Base-by-base conservation (phyloP, 2,329 filamentous ascomycete genomes). In the Leptosphaerulina australis region DNA sequence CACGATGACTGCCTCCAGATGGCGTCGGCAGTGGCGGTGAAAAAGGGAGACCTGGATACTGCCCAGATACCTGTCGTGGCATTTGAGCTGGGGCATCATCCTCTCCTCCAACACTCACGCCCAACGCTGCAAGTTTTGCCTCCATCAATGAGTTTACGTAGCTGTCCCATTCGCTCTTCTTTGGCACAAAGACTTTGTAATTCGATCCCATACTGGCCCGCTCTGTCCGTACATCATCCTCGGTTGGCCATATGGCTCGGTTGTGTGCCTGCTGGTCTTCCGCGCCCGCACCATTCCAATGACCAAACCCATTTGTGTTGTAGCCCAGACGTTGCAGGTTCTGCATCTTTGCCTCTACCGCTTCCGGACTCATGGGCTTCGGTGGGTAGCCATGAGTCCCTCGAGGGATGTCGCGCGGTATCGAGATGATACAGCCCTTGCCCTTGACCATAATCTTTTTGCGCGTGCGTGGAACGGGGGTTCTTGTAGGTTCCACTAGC, bases 71-170 rank as follows among this genome's bases (percentile, higher is more conserved):
- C 63, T 88, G 87, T 50, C 87, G 79, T 11, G 91, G 93, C 58
- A 87, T 80, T 3, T 85, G 84, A 31, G 80, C 76, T 3, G 82
- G 77, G 43, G 80, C 74, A 53, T 82, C 76, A 9, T 85, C 83
- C 41, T 94, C 90, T 38, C 88, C 85, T 26, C 86, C 89, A 53
- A 90, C 81, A 14, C 85, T 91, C 10, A 97, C 94, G 58, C 94
- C 94, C 46, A 99, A 81, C 40, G 93, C 92, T 54, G 91, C 86
- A 43, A 99, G 80, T 75, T 97, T 99, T 53, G 93, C 91, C 76
- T 99, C 94, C 60, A 90, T 86, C 26, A 97, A 78, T 59, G 88
- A 87, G 45, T 88, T 83, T 50, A 92, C 88, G 71, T 97, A 96
- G 20, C 85, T 79, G 65, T 90, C 88, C 87, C 87, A 90, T 63